Conservation (phyloP, 495 filamentous ascomycete species). For the Penicillium canariense region DNA sequence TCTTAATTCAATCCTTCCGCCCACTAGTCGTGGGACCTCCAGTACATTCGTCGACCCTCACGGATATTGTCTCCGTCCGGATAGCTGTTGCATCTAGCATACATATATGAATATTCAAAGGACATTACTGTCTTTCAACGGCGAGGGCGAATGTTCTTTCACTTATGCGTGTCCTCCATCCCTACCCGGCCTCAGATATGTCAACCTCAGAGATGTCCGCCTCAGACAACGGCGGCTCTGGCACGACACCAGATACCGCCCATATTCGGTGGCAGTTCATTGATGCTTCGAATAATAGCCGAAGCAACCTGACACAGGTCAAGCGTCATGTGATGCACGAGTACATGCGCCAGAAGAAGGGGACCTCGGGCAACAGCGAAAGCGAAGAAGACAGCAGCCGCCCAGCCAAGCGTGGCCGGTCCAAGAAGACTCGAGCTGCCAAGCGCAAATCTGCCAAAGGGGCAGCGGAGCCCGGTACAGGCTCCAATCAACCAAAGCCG, state of each 20-base stretch:
- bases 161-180: neutral
- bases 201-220: constrained; percentile 21
- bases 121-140: neutral
- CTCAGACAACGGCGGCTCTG: neutral
- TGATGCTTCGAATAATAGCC: constrained; percentile 38
- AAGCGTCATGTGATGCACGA: constrained; percentile 50
- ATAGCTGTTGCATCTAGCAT: no score
- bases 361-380: constrained; percentile 22
- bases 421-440: constrained; percentile 15
- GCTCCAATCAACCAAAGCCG: neutral
- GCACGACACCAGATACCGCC: constrained; percentile 3
- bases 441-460: constrained; percentile 12
- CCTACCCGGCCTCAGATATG: constrained; percentile 13
- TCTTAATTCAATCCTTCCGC: neutral
- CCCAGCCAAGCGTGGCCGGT: constrained; percentile 19
- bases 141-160: neutral
- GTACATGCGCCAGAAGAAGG: constrained; percentile 44
- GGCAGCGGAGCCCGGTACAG: neutral
- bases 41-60: neutral
- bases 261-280: constrained; percentile 44
- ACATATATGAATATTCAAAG: neutral
- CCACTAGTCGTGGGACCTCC: neutral
- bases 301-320: constrained; percentile 42
- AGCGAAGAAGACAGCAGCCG: constrained; percentile 13
- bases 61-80: neutral